Evolutionary conservation across 768 basidiomycete genomes (phyloP).

Genomic region (Coprinopsis cinerea): DNA sequence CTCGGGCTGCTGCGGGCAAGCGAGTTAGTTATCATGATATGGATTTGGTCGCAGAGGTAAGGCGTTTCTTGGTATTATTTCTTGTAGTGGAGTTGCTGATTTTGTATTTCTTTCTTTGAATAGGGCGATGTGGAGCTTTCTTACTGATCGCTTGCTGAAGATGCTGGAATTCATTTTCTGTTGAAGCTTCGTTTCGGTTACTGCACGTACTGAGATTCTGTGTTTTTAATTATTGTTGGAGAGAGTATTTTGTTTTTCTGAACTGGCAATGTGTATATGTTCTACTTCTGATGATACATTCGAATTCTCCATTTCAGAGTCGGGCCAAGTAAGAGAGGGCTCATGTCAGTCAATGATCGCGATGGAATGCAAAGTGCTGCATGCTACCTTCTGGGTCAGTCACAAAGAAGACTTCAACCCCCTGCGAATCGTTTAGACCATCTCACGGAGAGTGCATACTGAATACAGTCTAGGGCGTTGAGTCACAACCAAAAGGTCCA

Average conservation of each 20-base stretch:
- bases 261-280: neutral
- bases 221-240: neutral
- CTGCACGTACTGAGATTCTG: neutral
- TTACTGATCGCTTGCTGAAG: constrained; percentile 34
- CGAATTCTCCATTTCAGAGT: neutral
- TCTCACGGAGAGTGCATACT: no score
- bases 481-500: no score
- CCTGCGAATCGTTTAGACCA: no score
- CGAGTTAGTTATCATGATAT: constrained; percentile 94
- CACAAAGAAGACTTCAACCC: no score
- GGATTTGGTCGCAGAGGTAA: constrained; percentile 82
- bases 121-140: constrained; percentile 59
- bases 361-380: no score
- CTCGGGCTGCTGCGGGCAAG: constrained; percentile 81
- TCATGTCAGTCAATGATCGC: no score
- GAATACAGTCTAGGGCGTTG: no score
- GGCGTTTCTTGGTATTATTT: constrained; percentile 16
- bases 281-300: neutral
- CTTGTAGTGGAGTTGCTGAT: constrained; percentile 12
- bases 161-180: neutral
- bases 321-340: no score
- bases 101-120: constrained; percentile 10
- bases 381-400: no score
- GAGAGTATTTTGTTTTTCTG: neutral
- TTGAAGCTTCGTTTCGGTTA: neutral